Percentiles rank a stretch among this genome's conserved stretches.
These are phyloP conservation scores for Fusarium cyanostomum DNA, from an alignment of 2,329 filamentous ascomycete species.

Conservation along the genomic window DNA sequence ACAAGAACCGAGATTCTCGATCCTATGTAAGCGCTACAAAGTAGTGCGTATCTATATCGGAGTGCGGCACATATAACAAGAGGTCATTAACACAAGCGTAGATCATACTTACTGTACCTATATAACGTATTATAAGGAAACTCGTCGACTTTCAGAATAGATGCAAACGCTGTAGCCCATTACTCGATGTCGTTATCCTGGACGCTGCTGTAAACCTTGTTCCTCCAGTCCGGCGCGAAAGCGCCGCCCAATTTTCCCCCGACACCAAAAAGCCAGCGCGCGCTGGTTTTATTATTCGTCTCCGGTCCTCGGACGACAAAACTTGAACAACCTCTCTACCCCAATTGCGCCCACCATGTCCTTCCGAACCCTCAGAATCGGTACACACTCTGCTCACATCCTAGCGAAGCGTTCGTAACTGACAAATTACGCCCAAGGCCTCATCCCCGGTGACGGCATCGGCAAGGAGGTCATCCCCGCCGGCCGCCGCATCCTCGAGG, in stretches of 20 bases:
- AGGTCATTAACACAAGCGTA: too few species aligned
- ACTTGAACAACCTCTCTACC: conserved; percentile 34
- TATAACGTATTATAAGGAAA: too few species aligned
- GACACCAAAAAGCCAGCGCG: conserved; percentile 20
- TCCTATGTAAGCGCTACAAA: not conserved
- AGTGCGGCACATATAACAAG: too few species aligned
- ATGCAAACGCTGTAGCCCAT: too few species aligned
- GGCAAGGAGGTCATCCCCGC: conserved; percentile 98
- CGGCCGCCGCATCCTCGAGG: conserved; percentile 89
- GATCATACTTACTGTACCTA: too few species aligned
- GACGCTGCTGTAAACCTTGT: conserved; percentile 21
- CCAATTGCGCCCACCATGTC: conserved; percentile 49
- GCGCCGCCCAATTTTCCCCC: conserved; percentile 29
- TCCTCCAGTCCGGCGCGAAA: conserved; percentile 21
- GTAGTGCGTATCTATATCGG: too few species aligned
- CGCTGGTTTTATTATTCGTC: conserved; percentile 25
- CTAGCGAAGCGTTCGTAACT: too few species aligned
- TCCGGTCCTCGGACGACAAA: conserved; percentile 43
- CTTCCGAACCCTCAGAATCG: conserved; percentile 55
- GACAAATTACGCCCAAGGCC: conserved; percentile 63
- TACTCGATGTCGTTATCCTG: not conserved
- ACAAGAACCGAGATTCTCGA: not conserved
- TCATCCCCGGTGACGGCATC: conserved; percentile 98
- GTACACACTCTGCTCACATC: conserved; percentile 34
- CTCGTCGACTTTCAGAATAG: too few species aligned